A percentile compares a stretch with the other conserved stretches of the same genome.
Evolutionary conservation across 2,329 filamentous ascomycete species (phyloP).

Genomic region (Alternaria infectoria): DNA sequence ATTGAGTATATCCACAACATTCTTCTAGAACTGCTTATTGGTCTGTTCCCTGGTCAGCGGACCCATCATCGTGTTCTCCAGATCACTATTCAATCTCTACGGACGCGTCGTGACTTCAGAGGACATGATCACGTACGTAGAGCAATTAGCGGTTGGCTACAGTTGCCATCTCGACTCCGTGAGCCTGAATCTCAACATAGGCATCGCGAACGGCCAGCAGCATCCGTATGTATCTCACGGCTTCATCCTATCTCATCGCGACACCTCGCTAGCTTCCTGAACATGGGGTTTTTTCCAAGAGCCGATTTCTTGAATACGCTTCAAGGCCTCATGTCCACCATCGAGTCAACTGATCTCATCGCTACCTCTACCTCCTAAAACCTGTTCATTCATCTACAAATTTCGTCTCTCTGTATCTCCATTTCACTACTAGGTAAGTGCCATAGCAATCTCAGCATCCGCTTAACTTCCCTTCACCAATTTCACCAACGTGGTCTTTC

Average conservation of each 20-base stretch:
- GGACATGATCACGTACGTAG: not conserved
- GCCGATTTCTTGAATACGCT: not conserved
- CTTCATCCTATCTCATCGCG: not conserved
- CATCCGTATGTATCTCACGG: not conserved
- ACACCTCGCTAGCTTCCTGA: not conserved
- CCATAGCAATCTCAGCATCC: not conserved
- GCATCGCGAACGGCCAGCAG: not conserved
- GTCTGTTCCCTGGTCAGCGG: not conserved
- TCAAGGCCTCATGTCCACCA: not conserved
- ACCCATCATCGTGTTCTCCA: not conserved
- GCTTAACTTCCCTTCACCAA: not conserved
- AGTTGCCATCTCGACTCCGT: not conserved
- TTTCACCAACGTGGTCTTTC: not conserved
- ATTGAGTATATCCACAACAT: not conserved
- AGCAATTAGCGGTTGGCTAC: not conserved
- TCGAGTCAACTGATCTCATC: not conserved
- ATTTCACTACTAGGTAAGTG: not conserved
- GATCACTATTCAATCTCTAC: not conserved
- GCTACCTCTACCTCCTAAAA: not conserved
- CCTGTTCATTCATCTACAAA: not conserved
- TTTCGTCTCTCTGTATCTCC: not conserved
- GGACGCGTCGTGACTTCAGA: not conserved
- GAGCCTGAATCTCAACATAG: not conserved
- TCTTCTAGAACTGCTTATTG: not conserved
- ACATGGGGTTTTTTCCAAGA: not conserved